Percentiles rank a stretch among this genome's conserved stretches.
Evolutionary conservation across 1,284 basidiomycete genomes (phyloP).

Genomic region (Cystobasidiaceae sp.): DNA sequence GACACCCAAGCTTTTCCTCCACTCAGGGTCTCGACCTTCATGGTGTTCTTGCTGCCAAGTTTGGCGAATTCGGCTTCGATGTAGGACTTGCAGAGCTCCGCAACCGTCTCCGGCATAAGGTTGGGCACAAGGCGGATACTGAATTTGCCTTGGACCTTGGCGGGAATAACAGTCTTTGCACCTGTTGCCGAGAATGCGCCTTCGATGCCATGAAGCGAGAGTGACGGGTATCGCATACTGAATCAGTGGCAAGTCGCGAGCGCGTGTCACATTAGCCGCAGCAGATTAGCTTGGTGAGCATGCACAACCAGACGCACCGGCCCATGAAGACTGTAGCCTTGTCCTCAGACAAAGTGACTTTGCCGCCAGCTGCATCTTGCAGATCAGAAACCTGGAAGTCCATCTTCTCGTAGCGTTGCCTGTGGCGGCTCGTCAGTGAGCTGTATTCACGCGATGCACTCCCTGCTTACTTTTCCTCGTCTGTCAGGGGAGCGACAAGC

Average conservation of each 20-base stretch:
- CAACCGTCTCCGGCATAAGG: constrained; percentile 67
- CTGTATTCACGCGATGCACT: too few relatives aligned
- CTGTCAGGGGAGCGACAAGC: constrained; percentile 70
- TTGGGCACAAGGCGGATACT: constrained; percentile 88
- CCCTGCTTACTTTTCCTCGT: constrained; percentile 69
- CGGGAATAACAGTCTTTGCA: constrained; percentile 78
- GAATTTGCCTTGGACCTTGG: constrained; percentile 83
- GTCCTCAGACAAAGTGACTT: constrained; percentile 70
- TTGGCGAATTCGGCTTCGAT: constrained; percentile 71
- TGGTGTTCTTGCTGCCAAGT: constrained; percentile 73
- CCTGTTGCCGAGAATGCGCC: constrained; percentile 72
- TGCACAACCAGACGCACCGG: constrained; percentile 50
- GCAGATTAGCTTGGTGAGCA: too few relatives aligned
- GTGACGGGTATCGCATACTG: constrained; percentile 59
- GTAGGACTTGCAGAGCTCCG: constrained; percentile 66
- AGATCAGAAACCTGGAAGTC: constrained; percentile 66
- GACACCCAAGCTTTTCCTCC: constrained; percentile 87
- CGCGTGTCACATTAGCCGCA: too few relatives aligned
- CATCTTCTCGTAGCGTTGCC: constrained; percentile 64
- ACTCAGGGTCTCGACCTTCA: constrained; percentile 63
- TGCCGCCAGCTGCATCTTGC: constrained; percentile 69
- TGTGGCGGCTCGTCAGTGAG: constrained; percentile 34
- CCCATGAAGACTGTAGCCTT: constrained; percentile 84
- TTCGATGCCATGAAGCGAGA: constrained; percentile 94
- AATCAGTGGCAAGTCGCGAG: too few relatives aligned